Evolutionary conservation across 768 basidiomycete species (phyloP).

Genomic region (Leccinum variicolor): DNA sequence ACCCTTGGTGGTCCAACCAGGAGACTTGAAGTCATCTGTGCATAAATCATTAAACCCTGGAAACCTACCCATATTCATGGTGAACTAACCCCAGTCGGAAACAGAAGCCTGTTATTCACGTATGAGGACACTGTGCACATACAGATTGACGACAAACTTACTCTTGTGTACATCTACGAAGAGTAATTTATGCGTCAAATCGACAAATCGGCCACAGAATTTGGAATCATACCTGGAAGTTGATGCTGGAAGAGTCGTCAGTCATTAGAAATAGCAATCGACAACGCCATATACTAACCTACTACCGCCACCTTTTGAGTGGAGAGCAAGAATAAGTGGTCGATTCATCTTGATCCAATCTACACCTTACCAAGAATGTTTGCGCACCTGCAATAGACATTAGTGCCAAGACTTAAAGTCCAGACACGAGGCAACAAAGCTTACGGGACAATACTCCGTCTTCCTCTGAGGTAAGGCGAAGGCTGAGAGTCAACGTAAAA

Average conservation of each 20-base stretch:
- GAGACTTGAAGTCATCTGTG: conserved; percentile 68
- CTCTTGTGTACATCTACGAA: conserved; percentile 60
- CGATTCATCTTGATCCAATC: neutral
- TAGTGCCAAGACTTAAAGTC: neutral
- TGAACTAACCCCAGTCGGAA: conserved; percentile 61
- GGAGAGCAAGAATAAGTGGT: neutral
- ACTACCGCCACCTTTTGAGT: conserved; percentile 47
- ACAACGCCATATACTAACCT: conserved; percentile 35
- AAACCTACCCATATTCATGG: neutral
- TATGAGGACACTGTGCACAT: neutral
- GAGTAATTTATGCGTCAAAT: neutral
- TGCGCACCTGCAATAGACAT: conserved; percentile 55
- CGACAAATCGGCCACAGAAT: neutral
- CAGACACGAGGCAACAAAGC: conserved; percentile 18
- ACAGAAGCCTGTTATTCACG: conserved; percentile 49
- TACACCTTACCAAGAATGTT: conserved; percentile 50
- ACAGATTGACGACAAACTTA: conserved; percentile 16
- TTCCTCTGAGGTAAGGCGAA: conserved; percentile 57
- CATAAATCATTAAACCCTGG: neutral
- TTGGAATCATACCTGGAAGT: conserved; percentile 46
- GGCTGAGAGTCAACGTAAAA: conserved; percentile 64
- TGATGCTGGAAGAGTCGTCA: conserved; percentile 46
- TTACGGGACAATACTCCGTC: conserved; percentile 66
- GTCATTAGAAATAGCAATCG: neutral
- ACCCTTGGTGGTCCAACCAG: conserved; percentile 67